A percentile compares a stretch with the other conserved stretches of the same genome.
phyloP scores from a whole-genome alignment of 192 early-diverging fungal genomes.

The Backusella liffmaniae region DNA sequence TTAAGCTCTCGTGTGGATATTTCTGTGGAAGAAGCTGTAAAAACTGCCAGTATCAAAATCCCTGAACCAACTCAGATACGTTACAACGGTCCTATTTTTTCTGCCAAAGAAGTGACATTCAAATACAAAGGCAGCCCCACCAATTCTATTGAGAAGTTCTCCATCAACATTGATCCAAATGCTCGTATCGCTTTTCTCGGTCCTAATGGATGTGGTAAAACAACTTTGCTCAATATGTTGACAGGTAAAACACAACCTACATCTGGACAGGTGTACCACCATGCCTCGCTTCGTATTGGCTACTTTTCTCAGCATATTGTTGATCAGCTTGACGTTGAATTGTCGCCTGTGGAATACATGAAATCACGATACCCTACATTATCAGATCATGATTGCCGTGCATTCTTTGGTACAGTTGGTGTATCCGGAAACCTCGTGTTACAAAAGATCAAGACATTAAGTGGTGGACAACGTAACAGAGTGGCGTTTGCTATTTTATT shows the following conservation, averaged over 20 bases:
- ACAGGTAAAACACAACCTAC: slow-evolving; percentile 60
- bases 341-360: slow-evolving; percentile 55
- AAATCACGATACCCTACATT: slow-evolving; percentile 38
- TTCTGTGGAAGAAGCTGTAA: slow-evolving; percentile 55
- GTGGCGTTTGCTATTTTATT: slow-evolving; percentile 74
- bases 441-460: slow-evolving; percentile 60
- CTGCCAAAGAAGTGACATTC: slow-evolving; percentile 60
- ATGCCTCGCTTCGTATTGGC: slow-evolving; percentile 67
- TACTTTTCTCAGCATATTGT: slow-evolving; percentile 87
- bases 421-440: slow-evolving; percentile 62
- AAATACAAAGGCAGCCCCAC: slow-evolving; percentile 22
- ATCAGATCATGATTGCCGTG: slow-evolving; percentile 63
- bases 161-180: slow-evolving; percentile 65
- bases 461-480: slow-evolving; percentile 82
- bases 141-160: slow-evolving; percentile 62
- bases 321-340: slow-evolving; percentile 57
- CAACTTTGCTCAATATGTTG: slow-evolving; percentile 80
- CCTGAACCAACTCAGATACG: slow-evolving; percentile 70
- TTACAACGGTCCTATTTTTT: slow-evolving; percentile 62
- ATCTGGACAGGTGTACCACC: slow-evolving; percentile 59
- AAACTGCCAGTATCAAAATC: slow-evolving; percentile 59
- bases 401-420: slow-evolving; percentile 78
- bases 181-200: slow-evolving; percentile 78
- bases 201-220: slow-evolving; percentile 78
- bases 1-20: slow-evolving; percentile 50